phyloP scores from a whole-genome alignment of 2,329 filamentous ascomycete species.

The Alternaria viburni region DNA sequence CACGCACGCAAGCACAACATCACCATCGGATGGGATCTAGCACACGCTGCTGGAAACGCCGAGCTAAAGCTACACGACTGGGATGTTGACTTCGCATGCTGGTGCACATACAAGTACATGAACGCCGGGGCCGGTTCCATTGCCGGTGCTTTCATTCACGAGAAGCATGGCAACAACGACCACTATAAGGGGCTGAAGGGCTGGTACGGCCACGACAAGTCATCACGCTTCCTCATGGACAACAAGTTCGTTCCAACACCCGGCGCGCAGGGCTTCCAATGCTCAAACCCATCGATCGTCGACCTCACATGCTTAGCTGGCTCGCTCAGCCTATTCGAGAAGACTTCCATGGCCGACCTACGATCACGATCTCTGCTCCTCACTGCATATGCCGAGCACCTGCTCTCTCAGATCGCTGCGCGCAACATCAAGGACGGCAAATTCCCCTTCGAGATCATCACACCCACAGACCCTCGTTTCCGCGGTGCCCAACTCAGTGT shows the following conservation, averaged over 20 bases:
- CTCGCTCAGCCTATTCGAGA: constrained; percentile 74
- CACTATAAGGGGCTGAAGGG: constrained; percentile 74
- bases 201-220: constrained; percentile 86
- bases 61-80: constrained; percentile 80
- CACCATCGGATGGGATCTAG: constrained; percentile 83
- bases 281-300: constrained; percentile 81
- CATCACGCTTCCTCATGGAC: constrained; percentile 80
- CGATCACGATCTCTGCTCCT: constrained; percentile 73
- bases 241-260: constrained; percentile 77
- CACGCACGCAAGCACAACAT: constrained; percentile 75
- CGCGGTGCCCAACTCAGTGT: constrained; percentile 84
- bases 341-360: constrained; percentile 71
- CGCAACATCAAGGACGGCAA: constrained; percentile 26
- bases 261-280: constrained; percentile 80
- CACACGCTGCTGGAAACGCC: constrained; percentile 85
- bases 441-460: constrained; percentile 62
- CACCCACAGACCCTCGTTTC: constrained; percentile 69
- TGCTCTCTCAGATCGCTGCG: constrained; percentile 30
- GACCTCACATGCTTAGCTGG: constrained; percentile 79
- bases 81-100: constrained; percentile 88
- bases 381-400: constrained; percentile 67
- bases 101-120: constrained; percentile 95
- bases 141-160: constrained; percentile 79
- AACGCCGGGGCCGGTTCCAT: constrained; percentile 84
- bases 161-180: constrained; percentile 67